Evolutionary conservation across 1,139 yeast species (phyloP).

Genomic region (Yamadazyma taylorii): DNA sequence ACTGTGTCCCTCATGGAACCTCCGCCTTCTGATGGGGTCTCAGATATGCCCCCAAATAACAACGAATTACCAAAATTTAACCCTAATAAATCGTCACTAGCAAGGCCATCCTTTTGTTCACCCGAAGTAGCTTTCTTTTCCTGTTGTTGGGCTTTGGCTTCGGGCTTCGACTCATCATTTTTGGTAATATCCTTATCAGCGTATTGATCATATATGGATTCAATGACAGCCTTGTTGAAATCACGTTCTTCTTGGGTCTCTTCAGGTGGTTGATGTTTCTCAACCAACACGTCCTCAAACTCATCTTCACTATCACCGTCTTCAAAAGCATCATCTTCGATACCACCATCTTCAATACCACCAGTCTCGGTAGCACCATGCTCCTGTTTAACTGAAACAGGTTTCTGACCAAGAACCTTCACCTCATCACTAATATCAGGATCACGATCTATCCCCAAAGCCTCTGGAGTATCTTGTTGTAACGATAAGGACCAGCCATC

Average conservation of each 20-base stretch:
- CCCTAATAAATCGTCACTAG: no score
- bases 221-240: conserved; percentile 33
- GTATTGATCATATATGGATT: conserved; percentile 38
- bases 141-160: conserved; percentile 10
- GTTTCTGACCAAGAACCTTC: conserved; percentile 6
- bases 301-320: conserved; percentile 31
- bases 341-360: conserved; percentile 20
- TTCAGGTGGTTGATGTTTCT: conserved; percentile 19
- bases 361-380: conserved; percentile 15
- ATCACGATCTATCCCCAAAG: no score
- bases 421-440: conserved; percentile 42
- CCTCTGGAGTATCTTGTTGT: conserved; percentile 21
- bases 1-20: no score
- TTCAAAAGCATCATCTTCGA: neutral
- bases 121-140: conserved; percentile 26
- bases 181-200: conserved; percentile 11
- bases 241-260: conserved; percentile 32
- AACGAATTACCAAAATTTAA: conserved; percentile 15
- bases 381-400: neutral
- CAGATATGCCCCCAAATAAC: conserved; percentile 10
- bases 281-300: conserved; percentile 61
- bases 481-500: conserved; percentile 88
- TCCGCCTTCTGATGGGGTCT: no score
- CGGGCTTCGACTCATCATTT: neutral
- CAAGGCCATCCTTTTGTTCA: conserved; percentile 5